phyloP scores from a whole-genome alignment of 257 asterid genomes.

The Solanum chmielewskii region DNA sequence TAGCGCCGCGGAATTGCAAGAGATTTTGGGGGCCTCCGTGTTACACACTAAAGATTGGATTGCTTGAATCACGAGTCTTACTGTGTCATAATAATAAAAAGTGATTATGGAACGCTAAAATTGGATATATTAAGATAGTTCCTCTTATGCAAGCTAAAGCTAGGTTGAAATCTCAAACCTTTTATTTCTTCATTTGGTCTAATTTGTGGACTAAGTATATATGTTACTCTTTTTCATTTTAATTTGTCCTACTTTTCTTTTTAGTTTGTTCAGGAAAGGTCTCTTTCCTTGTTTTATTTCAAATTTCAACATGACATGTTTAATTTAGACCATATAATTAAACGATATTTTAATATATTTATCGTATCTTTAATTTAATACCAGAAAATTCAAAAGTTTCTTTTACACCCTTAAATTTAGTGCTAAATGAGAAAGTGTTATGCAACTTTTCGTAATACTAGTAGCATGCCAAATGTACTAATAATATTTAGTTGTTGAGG shows the following conservation, averaged over 20 bases:
- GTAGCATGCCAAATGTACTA: background rate
- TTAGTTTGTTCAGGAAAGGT: too few species aligned
- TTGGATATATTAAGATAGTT: background rate
- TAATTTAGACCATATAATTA: too few species aligned
- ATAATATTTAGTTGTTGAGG: background rate
- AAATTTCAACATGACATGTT: too few species aligned
- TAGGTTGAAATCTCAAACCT: background rate
- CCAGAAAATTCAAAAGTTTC: too few species aligned
- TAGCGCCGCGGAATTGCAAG: constrained; percentile 6
- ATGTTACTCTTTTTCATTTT: too few species aligned
- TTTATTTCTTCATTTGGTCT: background rate
- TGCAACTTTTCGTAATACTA: background rate
- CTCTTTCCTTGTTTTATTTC: background rate
- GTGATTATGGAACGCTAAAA: background rate
- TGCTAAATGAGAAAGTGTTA: background rate
- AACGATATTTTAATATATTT: too few species aligned
- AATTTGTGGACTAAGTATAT: background rate
- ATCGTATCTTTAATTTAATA: background rate
- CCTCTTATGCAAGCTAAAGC: background rate
- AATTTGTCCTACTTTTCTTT: background rate
- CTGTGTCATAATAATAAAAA: background rate
- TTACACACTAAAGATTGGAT: background rate
- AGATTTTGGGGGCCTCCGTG: background rate
- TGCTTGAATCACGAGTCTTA: background rate
- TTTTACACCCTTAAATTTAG: too few species aligned